These are phyloP conservation scores for Flaveria bidentis DNA, from an alignment of 129 eudicot genomes.

Conservation along the genomic window DNA sequence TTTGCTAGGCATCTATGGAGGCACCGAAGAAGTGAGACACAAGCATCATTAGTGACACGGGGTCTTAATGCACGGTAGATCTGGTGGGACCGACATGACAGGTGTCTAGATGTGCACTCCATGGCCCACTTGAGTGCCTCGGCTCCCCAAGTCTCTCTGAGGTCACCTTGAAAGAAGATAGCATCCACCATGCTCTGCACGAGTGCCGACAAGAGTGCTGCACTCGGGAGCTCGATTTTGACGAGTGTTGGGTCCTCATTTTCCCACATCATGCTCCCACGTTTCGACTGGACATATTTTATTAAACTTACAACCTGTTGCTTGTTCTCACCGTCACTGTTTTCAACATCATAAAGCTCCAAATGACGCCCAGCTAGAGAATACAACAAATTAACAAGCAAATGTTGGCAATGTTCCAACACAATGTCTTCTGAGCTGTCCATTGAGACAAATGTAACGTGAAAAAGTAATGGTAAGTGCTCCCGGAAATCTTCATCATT, in stretches of 20 bases:
- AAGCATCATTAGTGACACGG: constrained; percentile 89
- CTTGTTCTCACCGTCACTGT: constrained; percentile 92
- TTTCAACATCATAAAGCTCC: constrained; percentile 94
- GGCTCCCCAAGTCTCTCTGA: constrained; percentile 95
- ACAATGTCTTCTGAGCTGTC: constrained; percentile 98
- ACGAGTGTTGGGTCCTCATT: constrained; percentile 90
- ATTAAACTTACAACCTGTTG: constrained; percentile 96
- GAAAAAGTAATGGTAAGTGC: constrained; percentile 91
- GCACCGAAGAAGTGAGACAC: constrained; percentile 92
- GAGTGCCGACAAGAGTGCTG: constrained; percentile 95
- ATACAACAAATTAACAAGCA: constrained; percentile 87
- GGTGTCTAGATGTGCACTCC: constrained; percentile 99
- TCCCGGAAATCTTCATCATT: constrained; percentile 95
- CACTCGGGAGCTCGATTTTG: constrained; percentile 93
- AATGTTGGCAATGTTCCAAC: constrained; percentile 94
- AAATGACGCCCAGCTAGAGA: constrained; percentile 98
- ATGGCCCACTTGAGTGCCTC: constrained; percentile 99
- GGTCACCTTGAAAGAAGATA: constrained; percentile 93
- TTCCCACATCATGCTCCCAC: constrained; percentile 99
- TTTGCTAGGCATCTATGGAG: constrained; percentile 87
- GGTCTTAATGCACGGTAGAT: constrained; percentile 95
- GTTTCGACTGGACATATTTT: constrained; percentile 93
- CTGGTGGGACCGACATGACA: constrained; percentile 97
- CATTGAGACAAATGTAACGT: constrained; percentile 97
- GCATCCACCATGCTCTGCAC: constrained; percentile 99